These are phyloP conservation scores for Tetrahymena elliotti DNA, from an alignment of 73 alveolate species.

Conservation along the genomic window DNA sequence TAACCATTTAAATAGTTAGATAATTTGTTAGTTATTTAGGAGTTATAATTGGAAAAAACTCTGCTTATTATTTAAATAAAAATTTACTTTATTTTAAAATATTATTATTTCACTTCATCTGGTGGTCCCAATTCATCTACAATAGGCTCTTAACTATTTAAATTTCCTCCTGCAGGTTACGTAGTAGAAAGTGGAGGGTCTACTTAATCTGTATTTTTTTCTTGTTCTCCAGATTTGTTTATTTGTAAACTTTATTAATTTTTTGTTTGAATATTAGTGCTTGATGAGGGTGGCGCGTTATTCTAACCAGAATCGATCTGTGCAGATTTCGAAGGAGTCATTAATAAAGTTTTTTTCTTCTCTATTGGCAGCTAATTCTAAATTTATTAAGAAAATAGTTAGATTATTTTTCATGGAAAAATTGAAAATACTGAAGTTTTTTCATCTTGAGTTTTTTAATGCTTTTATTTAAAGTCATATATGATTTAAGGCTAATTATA, in stretches of 20 bases:
- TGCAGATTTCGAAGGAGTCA: neutral
- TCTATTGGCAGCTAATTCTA: neutral
- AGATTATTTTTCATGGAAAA: neutral
- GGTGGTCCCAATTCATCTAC: neutral
- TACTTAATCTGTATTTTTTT: neutral
- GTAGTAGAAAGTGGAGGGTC: neutral
- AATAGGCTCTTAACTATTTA: neutral
- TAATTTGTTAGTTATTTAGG: neutral
- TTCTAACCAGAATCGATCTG: neutral
- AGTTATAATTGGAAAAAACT: too few species aligned
- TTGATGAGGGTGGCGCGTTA: neutral
- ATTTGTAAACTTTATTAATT: too few species aligned
- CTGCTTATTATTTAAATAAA: too few species aligned
- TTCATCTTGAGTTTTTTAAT: neutral
- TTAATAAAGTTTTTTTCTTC: neutral
- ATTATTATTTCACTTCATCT: neutral
- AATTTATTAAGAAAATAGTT: neutral
- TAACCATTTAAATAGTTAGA: neutral
- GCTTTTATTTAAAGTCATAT: neutral
- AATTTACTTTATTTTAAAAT: neutral
- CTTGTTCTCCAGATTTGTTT: neutral
- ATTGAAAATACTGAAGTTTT: neutral
- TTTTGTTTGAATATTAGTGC: neutral
- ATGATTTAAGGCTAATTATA: neutral
- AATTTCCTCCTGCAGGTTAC: neutral